A percentile compares a stretch with the other conserved stretches of the same genome.
Evolutionary conservation across 2,329 filamentous ascomycete species (phyloP).

Genomic region (Torrubiella hemipterigena): DNA sequence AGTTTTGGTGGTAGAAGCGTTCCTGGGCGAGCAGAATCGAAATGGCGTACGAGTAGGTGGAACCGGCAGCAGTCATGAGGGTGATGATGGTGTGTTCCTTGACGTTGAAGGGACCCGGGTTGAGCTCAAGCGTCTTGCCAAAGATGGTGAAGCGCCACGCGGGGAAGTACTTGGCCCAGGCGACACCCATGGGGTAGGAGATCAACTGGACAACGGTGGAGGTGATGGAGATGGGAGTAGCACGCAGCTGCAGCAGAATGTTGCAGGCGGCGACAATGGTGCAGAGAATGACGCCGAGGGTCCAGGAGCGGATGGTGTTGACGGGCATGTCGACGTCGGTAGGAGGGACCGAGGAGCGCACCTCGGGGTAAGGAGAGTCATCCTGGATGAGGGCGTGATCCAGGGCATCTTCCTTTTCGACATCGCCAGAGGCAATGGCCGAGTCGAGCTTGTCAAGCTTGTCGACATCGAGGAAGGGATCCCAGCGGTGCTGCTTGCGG

Average conservation of each 20-base stretch:
- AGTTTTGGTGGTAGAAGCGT: constrained; percentile 37
- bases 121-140: constrained; percentile 19
- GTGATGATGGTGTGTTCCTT: constrained; percentile 38
- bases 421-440: constrained; percentile 29
- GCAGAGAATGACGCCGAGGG: constrained; percentile 40
- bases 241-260: constrained; percentile 36
- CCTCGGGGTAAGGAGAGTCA: constrained; percentile 44
- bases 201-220: constrained; percentile 44
- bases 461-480: constrained; percentile 43
- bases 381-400: constrained; percentile 36
- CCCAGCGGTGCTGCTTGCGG: constrained; percentile 39
- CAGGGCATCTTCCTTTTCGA: constrained; percentile 30
- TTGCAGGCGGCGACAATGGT: constrained; percentile 46
- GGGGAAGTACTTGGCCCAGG: constrained; percentile 21
- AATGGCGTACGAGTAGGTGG: constrained; percentile 21
- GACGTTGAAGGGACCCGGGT: constrained; percentile 30
- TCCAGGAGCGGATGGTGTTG: constrained; percentile 49
- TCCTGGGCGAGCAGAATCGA: constrained; percentile 29
- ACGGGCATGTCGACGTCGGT: constrained; percentile 40
- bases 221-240: constrained; percentile 37
- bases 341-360: constrained; percentile 17
- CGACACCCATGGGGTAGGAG: constrained; percentile 27
- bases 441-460: constrained; percentile 39
- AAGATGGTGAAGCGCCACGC: constrained; percentile 17
- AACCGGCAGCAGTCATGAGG: constrained; percentile 28